Base-by-base conservation (phyloP, 768 basidiomycete genomes). In the Naganishia onofrii region DNA sequence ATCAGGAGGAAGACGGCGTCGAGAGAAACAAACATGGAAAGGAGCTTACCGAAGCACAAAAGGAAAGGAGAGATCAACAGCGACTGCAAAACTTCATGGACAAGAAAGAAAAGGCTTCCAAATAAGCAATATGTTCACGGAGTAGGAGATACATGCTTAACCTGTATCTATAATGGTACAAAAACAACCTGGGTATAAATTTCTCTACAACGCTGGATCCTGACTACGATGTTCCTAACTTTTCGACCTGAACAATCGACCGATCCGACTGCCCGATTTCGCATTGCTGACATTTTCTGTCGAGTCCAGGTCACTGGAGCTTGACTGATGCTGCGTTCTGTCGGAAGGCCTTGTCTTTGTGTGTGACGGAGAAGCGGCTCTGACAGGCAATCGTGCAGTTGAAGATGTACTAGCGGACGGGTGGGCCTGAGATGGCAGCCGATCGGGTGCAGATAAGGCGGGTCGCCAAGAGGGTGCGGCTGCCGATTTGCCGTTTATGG, bases 1-100 rank as follows among this genome's bases (percentile, higher is more conserved):
- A 55, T 6, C 53, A 76, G 67, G 73, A 76, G 46, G 71, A 63
- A 19, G 60, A 63, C 29, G 60, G 60, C 13, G 60, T 38, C 19
- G 38, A 63, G 36, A 23, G 29, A 19, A 44, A 63, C 23, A 63
- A 29, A 36, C 38, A n/a, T 42, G 60, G 60, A 1, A 36, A 44
- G 38, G 60, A 63, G 60, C 28, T 63, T 38, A 63, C 60, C 13
- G 60, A 63, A 28, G 34, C 36, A 5, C 60, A 63, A 17, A 63
- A 63, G 26, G 38, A 42, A 26, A 63, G 60, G 38, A n/a, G 60
- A 28, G 60, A 63, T 63, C 60, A 63, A 42, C 60, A 63, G 42
- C 60, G 60, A 1, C 26, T 63, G 13, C 60, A 63, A 42, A 34
- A 34, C 7, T 63, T 42, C 21, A 63, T 63, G 60, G 60, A 63